A percentile compares a stretch with the other conserved stretches of the same genome.
These are phyloP conservation scores for Zizania palustris DNA, from an alignment of 202 grass and related monocot species.

Conservation along the genomic window DNA sequence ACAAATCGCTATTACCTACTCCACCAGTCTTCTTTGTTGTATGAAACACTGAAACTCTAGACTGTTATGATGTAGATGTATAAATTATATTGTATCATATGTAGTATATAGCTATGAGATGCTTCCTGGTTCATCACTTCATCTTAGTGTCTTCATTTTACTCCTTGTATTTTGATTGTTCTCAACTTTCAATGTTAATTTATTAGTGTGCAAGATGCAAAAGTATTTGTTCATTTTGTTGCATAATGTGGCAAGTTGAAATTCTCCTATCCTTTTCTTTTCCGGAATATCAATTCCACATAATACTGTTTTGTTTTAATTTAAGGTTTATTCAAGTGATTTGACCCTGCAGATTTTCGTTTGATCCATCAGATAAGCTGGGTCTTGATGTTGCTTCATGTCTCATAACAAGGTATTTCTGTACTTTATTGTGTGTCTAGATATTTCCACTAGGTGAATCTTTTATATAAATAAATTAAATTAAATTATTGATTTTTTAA, in stretches of 20 bases:
- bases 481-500: constrained; percentile 10
- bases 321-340: constrained; percentile 36
- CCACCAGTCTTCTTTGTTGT: not conserved
- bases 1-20: not conserved
- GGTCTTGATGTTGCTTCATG: constrained; percentile 96
- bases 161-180: not conserved
- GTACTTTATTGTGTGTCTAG: not conserved
- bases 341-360: constrained; percentile 70
- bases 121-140: constrained; percentile 6
- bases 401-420: constrained; percentile 82
- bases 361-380: constrained; percentile 82
- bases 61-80: not conserved
- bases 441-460: constrained; percentile 19
- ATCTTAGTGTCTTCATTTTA: not conserved
- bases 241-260: not conserved
- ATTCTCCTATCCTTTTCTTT: not conserved
- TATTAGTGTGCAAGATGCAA: not conserved
- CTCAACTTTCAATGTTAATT: not conserved
- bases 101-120: not conserved
- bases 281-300: not conserved
- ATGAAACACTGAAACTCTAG: not conserved
- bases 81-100: constrained; percentile 6
- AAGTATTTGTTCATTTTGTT: not conserved
- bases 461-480: constrained; percentile 4
- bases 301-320: not conserved